These are phyloP conservation scores for Chaetomiaceae sp. DNA, from an alignment of 2,329 filamentous ascomycete species.

Conservation along the genomic window DNA sequence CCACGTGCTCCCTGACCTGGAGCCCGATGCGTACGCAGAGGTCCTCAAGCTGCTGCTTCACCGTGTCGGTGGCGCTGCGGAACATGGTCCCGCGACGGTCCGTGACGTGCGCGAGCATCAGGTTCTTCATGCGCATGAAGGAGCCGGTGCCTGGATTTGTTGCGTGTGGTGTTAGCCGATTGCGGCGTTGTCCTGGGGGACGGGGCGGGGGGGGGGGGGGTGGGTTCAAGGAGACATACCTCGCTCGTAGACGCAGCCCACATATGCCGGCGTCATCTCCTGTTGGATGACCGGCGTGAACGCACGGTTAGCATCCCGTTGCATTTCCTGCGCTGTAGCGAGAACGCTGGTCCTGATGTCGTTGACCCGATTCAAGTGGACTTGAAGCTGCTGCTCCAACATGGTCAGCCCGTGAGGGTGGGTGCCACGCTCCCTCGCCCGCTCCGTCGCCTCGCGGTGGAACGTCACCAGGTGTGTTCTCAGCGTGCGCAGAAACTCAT, in stretches of 20 bases:
- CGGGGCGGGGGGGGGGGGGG: neutral
- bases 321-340: conserved; percentile 15
- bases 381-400: conserved; percentile 22
- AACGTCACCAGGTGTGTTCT: conserved; percentile 14
- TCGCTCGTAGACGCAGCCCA: conserved; percentile 15
- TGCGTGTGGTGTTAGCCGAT: neutral
- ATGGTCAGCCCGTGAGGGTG: conserved; percentile 16
- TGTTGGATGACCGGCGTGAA: conserved; percentile 22
- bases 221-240: conserved; percentile 7
- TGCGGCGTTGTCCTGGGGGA: too few species aligned
- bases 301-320: conserved; percentile 23
- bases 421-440: conserved; percentile 9
- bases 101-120: conserved; percentile 23
- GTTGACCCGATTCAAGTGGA: conserved; percentile 10
- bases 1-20: conserved; percentile 4
- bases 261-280: conserved; percentile 22
- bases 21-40: conserved; percentile 8
- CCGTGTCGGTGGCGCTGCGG: conserved; percentile 17
- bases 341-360: conserved; percentile 13
- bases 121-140: conserved; percentile 24
- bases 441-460: conserved; percentile 13
- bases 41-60: conserved; percentile 18
- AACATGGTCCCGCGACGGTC: conserved; percentile 19
- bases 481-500: conserved; percentile 5
- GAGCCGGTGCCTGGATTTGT: conserved; percentile 19